Conservation (phyloP, 768 basidiomycete species). For the Leucocoprinus leucothites region DNA sequence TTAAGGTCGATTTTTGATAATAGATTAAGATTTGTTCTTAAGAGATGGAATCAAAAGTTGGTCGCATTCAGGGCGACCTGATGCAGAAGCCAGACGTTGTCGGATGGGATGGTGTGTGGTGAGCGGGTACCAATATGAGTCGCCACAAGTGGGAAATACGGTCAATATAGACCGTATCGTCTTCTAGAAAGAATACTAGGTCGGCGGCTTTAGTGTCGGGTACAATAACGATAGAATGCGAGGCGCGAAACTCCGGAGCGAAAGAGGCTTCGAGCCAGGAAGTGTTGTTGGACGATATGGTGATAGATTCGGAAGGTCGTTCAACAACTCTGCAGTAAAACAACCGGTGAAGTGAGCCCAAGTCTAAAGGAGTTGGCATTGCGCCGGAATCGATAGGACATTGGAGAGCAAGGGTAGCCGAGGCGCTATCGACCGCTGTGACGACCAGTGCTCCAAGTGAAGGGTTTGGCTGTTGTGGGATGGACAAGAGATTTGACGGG, state of each 20-base stretch:
- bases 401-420: constrained; percentile 23
- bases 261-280: constrained; percentile 24
- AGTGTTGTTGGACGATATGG: constrained; percentile 23
- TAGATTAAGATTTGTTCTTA: constrained; percentile 16
- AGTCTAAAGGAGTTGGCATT: background rate
- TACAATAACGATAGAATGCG: constrained; percentile 16
- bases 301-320: constrained; percentile 15
- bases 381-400: no score
- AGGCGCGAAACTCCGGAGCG: constrained; percentile 10
- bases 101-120: constrained; percentile 15
- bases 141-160: constrained; percentile 20
- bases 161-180: constrained; percentile 19
- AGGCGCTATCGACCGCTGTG: constrained; percentile 18
- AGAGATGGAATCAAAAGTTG: constrained; percentile 29
- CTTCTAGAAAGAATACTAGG: constrained; percentile 19
- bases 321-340: constrained; percentile 26
- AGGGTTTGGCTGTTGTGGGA: constrained; percentile 18
- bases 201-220: constrained; percentile 16
- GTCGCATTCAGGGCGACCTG: constrained; percentile 17
- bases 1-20: constrained; percentile 17
- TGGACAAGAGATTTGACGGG: constrained; percentile 21
- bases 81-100: constrained; percentile 16
- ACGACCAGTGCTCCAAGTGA: constrained; percentile 20
- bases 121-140: constrained; percentile 20
- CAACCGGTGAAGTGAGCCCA: constrained; percentile 9